Conservation (phyloP, 306 rosid species). For the Luffa acutangula region DNA sequence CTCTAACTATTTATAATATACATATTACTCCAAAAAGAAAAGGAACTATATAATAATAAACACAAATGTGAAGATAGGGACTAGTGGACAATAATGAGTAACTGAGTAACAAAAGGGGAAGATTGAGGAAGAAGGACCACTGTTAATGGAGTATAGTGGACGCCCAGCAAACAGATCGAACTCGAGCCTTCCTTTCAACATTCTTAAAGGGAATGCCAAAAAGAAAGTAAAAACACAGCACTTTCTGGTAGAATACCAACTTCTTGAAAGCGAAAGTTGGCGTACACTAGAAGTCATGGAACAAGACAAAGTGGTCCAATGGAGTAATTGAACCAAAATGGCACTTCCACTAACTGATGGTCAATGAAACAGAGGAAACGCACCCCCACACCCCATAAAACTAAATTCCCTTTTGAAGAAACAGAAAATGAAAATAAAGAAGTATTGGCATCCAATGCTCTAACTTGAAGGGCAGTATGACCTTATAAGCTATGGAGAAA, state of each 20-base stretch:
- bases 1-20: neutral
- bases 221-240: neutral
- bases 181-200: neutral
- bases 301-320: constrained; percentile 6
- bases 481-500: neutral
- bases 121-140: neutral
- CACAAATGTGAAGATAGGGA: neutral
- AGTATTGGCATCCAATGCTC: neutral
- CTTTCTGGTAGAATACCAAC: constrained; percentile 2
- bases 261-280: constrained; percentile 5
- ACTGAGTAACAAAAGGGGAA: neutral
- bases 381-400: neutral
- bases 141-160: neutral
- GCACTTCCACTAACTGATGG: neutral
- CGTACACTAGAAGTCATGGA: neutral
- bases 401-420: neutral
- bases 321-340: neutral
- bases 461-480: neutral
- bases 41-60: neutral
- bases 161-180: neutral
- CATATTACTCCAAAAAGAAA: neutral
- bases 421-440: neutral
- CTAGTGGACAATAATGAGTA: neutral
- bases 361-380: neutral
- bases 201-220: neutral